Conservation (phyloP, 164 flowering plant species). For the Protea cynaroides region DNA sequence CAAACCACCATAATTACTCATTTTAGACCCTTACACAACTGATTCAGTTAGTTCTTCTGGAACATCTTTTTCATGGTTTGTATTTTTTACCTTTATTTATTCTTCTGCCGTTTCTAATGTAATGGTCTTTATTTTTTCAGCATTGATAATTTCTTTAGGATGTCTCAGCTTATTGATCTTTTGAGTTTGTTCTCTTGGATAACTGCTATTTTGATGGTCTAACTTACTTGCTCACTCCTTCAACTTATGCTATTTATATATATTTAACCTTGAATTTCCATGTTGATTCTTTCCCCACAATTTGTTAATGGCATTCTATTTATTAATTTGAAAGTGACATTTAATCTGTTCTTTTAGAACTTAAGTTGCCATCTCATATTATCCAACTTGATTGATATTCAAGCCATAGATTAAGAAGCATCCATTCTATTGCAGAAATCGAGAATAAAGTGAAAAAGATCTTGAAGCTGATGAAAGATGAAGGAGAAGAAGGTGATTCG, state of each 20-base stretch:
- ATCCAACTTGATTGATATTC: background rate
- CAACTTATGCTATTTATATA: background rate
- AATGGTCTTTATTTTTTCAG: background rate
- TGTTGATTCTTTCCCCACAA: no score
- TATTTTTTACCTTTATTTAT: no score
- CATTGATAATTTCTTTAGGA: background rate
- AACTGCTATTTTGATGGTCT: background rate
- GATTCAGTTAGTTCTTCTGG: no score
- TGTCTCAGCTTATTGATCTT: background rate
- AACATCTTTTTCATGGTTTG: no score
- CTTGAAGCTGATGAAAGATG: constrained; percentile 35
- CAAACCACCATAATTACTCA: no score
- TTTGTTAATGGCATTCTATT: no score
- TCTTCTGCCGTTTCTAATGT: no score
- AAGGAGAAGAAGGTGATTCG: constrained; percentile 13
- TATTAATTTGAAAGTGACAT: no score
- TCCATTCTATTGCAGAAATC: constrained; percentile 29
- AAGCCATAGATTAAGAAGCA: background rate
- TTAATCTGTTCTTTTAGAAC: background rate
- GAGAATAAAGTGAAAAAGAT: constrained; percentile 44
- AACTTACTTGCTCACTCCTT: background rate
- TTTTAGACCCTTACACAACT: no score
- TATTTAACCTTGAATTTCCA: background rate
- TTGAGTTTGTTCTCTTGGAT: background rate
- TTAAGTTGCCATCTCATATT: background rate